A percentile compares a stretch with the other conserved stretches of the same genome.
Conservation (phyloP, 768 basidiomycete genomes). For the Auriscalpium microsporum region DNA sequence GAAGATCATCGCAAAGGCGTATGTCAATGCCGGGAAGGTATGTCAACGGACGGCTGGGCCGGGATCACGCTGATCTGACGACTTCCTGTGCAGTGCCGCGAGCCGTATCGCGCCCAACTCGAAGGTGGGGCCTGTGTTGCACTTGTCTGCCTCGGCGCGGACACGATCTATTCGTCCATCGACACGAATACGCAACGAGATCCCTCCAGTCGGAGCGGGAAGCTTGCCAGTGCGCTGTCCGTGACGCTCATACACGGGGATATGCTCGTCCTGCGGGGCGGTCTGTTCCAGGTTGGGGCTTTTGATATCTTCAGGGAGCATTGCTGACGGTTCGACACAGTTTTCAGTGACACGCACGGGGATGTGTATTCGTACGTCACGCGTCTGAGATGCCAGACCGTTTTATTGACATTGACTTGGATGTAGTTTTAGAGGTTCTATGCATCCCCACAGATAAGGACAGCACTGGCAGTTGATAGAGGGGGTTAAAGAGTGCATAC, state of each 20-base stretch:
- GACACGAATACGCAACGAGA: neutral
- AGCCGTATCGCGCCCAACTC: slow-evolving; percentile 1
- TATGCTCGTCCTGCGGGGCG: slow-evolving; percentile 2
- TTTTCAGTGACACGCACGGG: no score
- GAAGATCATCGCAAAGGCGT: slow-evolving; percentile 5
- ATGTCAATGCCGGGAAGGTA: slow-evolving; percentile 12
- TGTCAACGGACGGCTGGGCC: neutral
- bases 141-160: slow-evolving; percentile 10
- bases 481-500: no score
- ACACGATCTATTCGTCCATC: slow-evolving; percentile 2
- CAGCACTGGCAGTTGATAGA: no score
- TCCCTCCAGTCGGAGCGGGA: neutral
- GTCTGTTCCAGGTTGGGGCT: no score
- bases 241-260: slow-evolving; percentile 15
- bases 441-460: no score
- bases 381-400: no score
- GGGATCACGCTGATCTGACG: neutral
- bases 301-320: no score
- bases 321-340: no score
- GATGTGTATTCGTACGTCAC: no score
- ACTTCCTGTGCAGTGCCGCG: neutral
- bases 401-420: no score
- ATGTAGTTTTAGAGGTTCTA: no score
- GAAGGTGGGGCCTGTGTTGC: neutral
- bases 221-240: neutral